These are phyloP conservation scores for Pestalotiopsis sp. DNA, from an alignment of 2,329 filamentous ascomycete genomes.

Conservation along the genomic window DNA sequence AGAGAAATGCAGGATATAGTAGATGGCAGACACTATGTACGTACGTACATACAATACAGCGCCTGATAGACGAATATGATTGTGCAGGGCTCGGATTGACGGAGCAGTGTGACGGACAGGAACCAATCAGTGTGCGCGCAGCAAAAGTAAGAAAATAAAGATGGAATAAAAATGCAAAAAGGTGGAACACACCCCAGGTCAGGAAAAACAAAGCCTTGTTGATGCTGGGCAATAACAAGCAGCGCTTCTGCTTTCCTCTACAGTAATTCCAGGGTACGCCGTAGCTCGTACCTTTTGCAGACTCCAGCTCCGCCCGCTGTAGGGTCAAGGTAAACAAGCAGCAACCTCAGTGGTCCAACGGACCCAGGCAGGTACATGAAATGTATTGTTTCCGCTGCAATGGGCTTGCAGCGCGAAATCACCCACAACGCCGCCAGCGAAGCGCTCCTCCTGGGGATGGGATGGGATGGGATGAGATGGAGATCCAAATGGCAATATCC, in stretches of 20 bases:
- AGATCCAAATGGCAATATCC: background rate
- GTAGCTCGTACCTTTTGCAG: conserved; percentile 12
- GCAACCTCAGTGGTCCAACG: conserved; percentile 2
- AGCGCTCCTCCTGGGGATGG: background rate
- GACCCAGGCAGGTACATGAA: background rate
- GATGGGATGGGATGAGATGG: background rate
- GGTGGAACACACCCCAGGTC: background rate
- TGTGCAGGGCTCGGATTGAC: background rate
- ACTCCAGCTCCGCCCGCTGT: conserved; percentile 14
- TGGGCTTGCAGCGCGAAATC: background rate
- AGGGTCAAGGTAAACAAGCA: background rate
- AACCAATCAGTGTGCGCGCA: background rate
- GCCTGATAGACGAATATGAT: background rate
- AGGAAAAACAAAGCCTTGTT: conserved; percentile 7
- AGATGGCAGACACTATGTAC: background rate
- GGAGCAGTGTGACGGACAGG: background rate
- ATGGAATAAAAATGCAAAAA: background rate
- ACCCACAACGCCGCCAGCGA: background rate
- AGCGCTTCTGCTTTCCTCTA: conserved; percentile 1
- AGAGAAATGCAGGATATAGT: background rate
- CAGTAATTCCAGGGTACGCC: conserved; percentile 8
- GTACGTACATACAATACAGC: background rate
- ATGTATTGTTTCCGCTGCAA: background rate
- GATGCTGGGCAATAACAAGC: conserved; percentile 13
- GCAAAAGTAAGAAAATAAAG: background rate